These are phyloP conservation scores for Trypanosoma rangeli DNA, from an alignment of 208 protist species.

Conservation along the genomic window DNA sequence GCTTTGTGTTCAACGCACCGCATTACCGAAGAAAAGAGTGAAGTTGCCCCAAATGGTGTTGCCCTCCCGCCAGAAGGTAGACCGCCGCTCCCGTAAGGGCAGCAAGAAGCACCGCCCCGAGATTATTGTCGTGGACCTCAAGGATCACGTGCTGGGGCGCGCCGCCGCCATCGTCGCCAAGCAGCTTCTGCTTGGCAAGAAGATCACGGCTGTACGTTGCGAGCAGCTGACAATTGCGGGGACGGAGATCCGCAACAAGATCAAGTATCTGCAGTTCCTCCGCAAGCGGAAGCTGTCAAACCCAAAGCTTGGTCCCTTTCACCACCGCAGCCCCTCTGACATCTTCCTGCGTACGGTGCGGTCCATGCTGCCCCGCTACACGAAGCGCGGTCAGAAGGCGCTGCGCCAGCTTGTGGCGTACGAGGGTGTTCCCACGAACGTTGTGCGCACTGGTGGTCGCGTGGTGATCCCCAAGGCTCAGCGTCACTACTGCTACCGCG, in stretches of 20 bases:
- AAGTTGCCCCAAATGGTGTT: conserved; percentile 49
- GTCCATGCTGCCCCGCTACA: conserved; percentile 97
- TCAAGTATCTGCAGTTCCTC: conserved; percentile 93
- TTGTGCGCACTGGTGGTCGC: conserved; percentile 63
- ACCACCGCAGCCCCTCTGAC: conserved; percentile 96
- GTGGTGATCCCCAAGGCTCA: conserved; percentile 75
- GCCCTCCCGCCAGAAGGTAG: conserved; percentile 61
- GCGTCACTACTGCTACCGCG: conserved; percentile 72
- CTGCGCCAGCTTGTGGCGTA: conserved; percentile 77
- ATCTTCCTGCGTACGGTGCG: conserved; percentile 96
- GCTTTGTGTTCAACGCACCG: background rate
- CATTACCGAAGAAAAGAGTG: conserved; percentile 19
- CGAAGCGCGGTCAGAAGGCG: conserved; percentile 80
- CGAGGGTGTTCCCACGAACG: conserved; percentile 79
- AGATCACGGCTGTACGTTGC: conserved; percentile 96
- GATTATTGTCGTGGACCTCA: conserved; percentile 96
- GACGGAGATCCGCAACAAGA: conserved; percentile 98
- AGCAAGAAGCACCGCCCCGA: conserved; percentile 82
- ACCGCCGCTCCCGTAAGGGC: conserved; percentile 70
- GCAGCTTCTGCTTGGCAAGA: conserved; percentile 96
- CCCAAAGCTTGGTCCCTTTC: conserved; percentile 97
- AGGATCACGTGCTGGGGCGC: conserved; percentile 97
- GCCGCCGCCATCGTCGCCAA: conserved; percentile 98
- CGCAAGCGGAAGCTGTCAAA: conserved; percentile 98
- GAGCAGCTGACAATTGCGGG: conserved; percentile 97